Evolutionary conservation across 495 filamentous ascomycete genomes (phyloP).

Genomic region (Chaetomium fimeti): DNA sequence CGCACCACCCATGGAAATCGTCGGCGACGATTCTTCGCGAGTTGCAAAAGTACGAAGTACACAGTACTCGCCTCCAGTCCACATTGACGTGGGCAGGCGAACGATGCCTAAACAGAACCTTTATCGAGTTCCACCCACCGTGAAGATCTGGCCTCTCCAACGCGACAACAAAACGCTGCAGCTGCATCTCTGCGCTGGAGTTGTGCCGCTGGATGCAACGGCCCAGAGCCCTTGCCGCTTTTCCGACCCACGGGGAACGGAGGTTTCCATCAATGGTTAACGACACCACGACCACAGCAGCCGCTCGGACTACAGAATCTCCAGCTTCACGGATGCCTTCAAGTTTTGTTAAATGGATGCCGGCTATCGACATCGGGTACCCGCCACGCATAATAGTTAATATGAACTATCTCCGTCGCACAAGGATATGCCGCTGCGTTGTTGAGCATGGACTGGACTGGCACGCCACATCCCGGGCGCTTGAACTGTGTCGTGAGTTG

Average conservation of each 20-base stretch:
- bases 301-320: too few species aligned
- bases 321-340: too few species aligned
- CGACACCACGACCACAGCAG: not conserved
- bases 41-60: constrained; percentile 7
- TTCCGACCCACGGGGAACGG: not conserved
- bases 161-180: not conserved
- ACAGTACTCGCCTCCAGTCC: not conserved
- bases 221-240: not conserved
- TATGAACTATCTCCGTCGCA: too few species aligned
- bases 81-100: constrained; percentile 2
- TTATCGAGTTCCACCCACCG: not conserved
- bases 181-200: constrained; percentile 12
- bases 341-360: too few species aligned
- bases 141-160: constrained; percentile 3
- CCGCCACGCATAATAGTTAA: too few species aligned
- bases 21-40: not conserved
- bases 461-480: too few species aligned
- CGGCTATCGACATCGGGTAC: too few species aligned
- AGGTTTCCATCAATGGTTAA: not conserved
- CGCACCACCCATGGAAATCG: not conserved
- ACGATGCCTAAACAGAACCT: constrained; percentile 20
- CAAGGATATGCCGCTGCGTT: too few species aligned
- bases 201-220: not conserved
- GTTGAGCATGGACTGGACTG: too few species aligned
- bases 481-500: too few species aligned